Evolutionary conservation across 139 green algal genomes (phyloP).

Genomic region (Coelastrella sp.): DNA sequence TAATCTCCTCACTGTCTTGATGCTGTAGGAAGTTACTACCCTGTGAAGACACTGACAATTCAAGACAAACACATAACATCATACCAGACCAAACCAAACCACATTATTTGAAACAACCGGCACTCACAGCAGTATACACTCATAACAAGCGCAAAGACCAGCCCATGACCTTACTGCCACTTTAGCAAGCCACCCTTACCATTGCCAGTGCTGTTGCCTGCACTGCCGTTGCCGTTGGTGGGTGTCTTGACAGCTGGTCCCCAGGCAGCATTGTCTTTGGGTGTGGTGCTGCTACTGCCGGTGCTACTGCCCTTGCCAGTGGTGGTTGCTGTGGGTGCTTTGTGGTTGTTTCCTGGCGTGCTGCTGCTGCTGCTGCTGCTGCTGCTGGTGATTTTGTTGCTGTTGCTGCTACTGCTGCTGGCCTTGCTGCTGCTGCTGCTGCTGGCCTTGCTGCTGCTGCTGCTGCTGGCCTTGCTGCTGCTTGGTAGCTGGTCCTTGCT

Average conservation of each 20-base stretch:
- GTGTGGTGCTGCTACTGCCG: not conserved
- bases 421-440: not conserved
- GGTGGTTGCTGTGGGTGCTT: too few species aligned
- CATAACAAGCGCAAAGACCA: not conserved
- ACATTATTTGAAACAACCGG: not conserved
- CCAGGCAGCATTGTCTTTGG: not conserved
- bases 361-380: not conserved
- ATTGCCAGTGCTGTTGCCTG: not conserved
- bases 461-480: slow-evolving; percentile 14
- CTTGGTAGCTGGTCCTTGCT: not conserved
- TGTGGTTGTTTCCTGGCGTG: too few species aligned
- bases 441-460: not conserved
- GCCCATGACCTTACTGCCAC: not conserved
- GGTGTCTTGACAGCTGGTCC: not conserved
- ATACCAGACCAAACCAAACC: not conserved
- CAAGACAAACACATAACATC: not conserved
- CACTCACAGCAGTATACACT: not conserved
- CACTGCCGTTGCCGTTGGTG: not conserved
- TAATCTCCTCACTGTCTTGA: not conserved
- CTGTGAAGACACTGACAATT: not conserved
- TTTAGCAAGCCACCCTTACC: not conserved
- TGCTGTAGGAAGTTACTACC: too few species aligned
- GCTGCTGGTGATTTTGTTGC: too few species aligned
- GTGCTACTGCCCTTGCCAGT: not conserved
- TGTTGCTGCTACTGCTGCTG: too few species aligned